A percentile compares a stretch with the other conserved stretches of the same genome.
phyloP scores from a whole-genome alignment of 2,329 filamentous ascomycete species.

The Diaporthe australafricana region DNA sequence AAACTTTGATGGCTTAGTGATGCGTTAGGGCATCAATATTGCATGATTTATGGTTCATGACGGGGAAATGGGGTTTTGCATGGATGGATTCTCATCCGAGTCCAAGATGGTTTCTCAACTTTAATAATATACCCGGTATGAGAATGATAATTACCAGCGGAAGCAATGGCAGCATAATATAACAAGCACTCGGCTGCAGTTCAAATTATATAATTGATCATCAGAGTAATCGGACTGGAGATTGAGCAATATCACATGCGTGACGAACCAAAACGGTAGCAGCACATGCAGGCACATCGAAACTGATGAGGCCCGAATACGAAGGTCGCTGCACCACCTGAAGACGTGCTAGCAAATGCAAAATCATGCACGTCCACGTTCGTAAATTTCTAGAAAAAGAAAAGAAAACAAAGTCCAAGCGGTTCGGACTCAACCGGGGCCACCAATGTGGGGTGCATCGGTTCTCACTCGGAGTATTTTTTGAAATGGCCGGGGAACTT shows the following conservation, averaged over 20 bases:
- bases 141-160: slow-evolving; percentile 7
- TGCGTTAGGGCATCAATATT: background rate
- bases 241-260: background rate
- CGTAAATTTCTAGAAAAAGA: background rate
- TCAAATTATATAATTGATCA: background rate
- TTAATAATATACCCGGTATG: slow-evolving; percentile 11
- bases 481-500: background rate
- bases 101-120: slow-evolving; percentile 8
- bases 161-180: background rate
- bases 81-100: background rate
- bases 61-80: background rate
- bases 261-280: background rate
- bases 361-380: background rate
- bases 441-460: slow-evolving; percentile 18
- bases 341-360: background rate
- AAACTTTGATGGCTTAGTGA: slow-evolving; percentile 26
- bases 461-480: background rate
- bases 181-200: background rate
- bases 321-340: background rate
- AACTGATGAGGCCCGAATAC: background rate
- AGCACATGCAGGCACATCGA: background rate
- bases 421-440: background rate
- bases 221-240: background rate
- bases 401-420: background rate
- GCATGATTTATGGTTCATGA: slow-evolving; percentile 13